A percentile compares a stretch with the other conserved stretches of the same genome.
These are phyloP conservation scores for Syzygium malaccense DNA, from an alignment of 441 rosid genomes.

Conservation along the genomic window DNA sequence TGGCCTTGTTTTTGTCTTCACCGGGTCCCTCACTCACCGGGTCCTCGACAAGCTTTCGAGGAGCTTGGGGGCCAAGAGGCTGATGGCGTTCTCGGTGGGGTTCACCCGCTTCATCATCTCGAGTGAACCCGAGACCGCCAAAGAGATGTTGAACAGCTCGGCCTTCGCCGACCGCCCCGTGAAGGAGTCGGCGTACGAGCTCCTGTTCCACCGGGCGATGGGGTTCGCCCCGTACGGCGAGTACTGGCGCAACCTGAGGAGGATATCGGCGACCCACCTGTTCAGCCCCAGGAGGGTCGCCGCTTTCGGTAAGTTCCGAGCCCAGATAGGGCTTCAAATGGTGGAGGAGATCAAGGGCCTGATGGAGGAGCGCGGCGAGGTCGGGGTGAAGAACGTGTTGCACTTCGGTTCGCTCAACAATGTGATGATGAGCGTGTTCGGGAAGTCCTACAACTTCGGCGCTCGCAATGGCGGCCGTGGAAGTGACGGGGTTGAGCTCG, in stretches of 20 bases:
- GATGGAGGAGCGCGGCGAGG: slow-evolving; percentile 24
- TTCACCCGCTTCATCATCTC: slow-evolving; percentile 52
- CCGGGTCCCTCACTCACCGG: slow-evolving; percentile 36
- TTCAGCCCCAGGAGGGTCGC: slow-evolving; percentile 57
- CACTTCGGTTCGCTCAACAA: slow-evolving; percentile 69
- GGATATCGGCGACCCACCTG: slow-evolving; percentile 64
- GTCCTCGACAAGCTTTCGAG: slow-evolving; percentile 31
- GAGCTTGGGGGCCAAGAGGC: not conserved
- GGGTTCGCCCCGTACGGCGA: slow-evolving; percentile 80
- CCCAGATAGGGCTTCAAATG: slow-evolving; percentile 39
- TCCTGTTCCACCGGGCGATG: slow-evolving; percentile 71
- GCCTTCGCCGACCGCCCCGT: not conserved
- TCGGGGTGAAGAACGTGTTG: slow-evolving; percentile 32
- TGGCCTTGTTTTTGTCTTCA: slow-evolving; percentile 37
- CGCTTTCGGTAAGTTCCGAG: slow-evolving; percentile 33
- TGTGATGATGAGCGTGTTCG: slow-evolving; percentile 68
- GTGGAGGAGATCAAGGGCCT: slow-evolving; percentile 24
- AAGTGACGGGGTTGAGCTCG: slow-evolving; percentile 30
- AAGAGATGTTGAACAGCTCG: not conserved
- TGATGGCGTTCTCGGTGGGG: not conserved
- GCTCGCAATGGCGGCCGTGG: slow-evolving; percentile 5
- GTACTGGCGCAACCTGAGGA: slow-evolving; percentile 68
- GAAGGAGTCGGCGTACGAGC: slow-evolving; percentile 43
- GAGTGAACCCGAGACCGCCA: slow-evolving; percentile 17
- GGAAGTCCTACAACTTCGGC: slow-evolving; percentile 41